Conservation (phyloP, 257 asterid genomes). For the Nicotiana paniculata region DNA sequence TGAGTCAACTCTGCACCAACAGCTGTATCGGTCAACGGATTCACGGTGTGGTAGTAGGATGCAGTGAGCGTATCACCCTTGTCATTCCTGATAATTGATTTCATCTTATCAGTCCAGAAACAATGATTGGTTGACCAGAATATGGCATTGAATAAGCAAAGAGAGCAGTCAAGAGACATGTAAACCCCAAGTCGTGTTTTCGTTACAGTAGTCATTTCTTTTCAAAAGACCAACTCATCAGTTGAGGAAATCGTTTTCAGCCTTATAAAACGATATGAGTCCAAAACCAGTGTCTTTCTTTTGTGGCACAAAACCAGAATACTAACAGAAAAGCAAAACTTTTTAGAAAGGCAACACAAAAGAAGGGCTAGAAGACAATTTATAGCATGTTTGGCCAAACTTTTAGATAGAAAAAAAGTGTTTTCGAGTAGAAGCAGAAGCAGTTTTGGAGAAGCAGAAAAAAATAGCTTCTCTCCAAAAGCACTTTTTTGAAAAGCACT, state of each 20-base stretch:
- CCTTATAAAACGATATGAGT: background rate
- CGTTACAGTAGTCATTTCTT: background rate
- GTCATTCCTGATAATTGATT: constrained; percentile 42
- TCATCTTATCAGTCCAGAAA: background rate
- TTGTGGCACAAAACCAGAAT: background rate
- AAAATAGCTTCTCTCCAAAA: no score
- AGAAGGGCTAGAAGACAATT: background rate
- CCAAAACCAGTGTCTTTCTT: background rate
- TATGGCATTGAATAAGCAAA: background rate
- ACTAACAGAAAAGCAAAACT: background rate
- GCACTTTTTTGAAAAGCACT: no score
- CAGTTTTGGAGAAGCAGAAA: no score
- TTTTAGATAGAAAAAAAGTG: no score
- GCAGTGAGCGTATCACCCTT: constrained; percentile 67
- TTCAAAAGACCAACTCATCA: background rate
- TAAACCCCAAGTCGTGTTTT: background rate
- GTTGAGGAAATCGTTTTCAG: background rate
- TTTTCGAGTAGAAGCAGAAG: no score
- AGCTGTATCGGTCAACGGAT: constrained; percentile 65
- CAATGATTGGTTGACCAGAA: background rate
- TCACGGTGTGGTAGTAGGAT: constrained; percentile 73
- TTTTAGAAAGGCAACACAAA: background rate
- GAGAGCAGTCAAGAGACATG: background rate
- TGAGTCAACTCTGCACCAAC: constrained; percentile 94
- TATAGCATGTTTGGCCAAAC: background rate